These are phyloP conservation scores for Syncephalis plumigaleata DNA, from an alignment of 371 early-diverging fungal genomes.

Conservation along the genomic window DNA sequence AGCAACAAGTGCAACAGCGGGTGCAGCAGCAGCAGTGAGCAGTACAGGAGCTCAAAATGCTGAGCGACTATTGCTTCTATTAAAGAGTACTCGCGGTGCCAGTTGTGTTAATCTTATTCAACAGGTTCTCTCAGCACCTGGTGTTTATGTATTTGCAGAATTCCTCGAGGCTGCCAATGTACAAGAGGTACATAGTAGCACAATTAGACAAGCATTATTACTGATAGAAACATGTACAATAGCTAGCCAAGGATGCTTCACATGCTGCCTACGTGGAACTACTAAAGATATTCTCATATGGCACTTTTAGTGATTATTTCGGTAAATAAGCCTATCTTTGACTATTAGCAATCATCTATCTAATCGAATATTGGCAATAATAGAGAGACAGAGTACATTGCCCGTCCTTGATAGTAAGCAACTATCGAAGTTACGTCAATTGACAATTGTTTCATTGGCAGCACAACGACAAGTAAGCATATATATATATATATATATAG, in stretches of 20 bases:
- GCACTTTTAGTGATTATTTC: conserved; percentile 59
- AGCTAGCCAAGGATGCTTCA: conserved; percentile 39
- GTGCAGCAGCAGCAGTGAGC: too few species aligned
- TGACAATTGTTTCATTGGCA: conserved; percentile 58
- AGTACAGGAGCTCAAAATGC: conserved; percentile 14
- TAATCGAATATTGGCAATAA: neutral
- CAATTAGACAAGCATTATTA: too few species aligned
- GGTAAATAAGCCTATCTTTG: conserved; percentile 18
- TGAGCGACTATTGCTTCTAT: conserved; percentile 53
- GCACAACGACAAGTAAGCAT: conserved; percentile 32
- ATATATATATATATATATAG: neutral
- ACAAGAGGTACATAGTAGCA: conserved; percentile 36
- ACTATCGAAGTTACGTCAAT: conserved; percentile 46
- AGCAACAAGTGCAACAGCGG: too few species aligned
- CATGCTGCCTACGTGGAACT: conserved; percentile 34
- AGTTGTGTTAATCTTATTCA: conserved; percentile 52
- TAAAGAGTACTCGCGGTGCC: conserved; percentile 60
- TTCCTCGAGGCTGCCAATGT: conserved; percentile 53
- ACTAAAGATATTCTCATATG: conserved; percentile 55
- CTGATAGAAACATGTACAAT: conserved; percentile 1
- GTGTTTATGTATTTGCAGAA: conserved; percentile 67
- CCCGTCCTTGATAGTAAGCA: conserved; percentile 43
- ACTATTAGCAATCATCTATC: neutral
- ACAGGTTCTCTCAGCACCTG: conserved; percentile 54
- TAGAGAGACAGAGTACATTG: conserved; percentile 25